Conservation (phyloP, 176 grass and related monocot species). For the Tuctoria greenei region DNA sequence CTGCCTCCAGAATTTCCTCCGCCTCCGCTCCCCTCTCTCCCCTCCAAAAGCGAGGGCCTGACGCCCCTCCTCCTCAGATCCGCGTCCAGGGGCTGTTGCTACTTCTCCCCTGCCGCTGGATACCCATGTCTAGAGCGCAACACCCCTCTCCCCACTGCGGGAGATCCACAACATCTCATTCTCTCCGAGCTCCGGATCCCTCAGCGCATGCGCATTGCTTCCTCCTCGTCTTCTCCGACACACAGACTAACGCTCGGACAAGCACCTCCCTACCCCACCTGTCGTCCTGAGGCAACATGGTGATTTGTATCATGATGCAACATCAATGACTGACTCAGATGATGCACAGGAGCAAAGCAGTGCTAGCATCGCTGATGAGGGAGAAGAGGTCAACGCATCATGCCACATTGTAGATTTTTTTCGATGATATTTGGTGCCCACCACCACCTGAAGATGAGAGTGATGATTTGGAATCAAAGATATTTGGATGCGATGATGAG, state of each 20-base stretch:
- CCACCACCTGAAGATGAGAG: constrained; percentile 57
- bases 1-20: no score
- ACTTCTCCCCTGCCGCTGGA: no score
- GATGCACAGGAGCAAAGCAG: constrained; percentile 20
- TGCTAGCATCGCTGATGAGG: neutral
- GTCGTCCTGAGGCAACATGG: constrained; percentile 26
- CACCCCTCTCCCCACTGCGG: no score
- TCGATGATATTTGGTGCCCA: constrained; percentile 53
- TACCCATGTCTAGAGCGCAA: no score
- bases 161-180: no score
- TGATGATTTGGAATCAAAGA: constrained; percentile 58
- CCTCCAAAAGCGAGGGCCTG: no score
- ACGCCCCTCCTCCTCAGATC: no score
- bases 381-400: constrained; percentile 22
- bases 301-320: constrained; percentile 33
- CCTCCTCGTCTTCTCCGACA: neutral
- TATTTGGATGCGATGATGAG: constrained; percentile 66
- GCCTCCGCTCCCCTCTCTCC: no score
- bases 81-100: no score
- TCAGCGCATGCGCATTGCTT: neutral
- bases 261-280: neutral
- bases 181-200: neutral
- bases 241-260: neutral
- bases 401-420: constrained; percentile 46
- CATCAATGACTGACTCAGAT: constrained; percentile 31